Percentiles rank a stretch among this genome's conserved stretches.
Evolutionary conservation across 352 stramenopile species (phyloP).

Genomic region (Thraustochytrium sp.): DNA sequence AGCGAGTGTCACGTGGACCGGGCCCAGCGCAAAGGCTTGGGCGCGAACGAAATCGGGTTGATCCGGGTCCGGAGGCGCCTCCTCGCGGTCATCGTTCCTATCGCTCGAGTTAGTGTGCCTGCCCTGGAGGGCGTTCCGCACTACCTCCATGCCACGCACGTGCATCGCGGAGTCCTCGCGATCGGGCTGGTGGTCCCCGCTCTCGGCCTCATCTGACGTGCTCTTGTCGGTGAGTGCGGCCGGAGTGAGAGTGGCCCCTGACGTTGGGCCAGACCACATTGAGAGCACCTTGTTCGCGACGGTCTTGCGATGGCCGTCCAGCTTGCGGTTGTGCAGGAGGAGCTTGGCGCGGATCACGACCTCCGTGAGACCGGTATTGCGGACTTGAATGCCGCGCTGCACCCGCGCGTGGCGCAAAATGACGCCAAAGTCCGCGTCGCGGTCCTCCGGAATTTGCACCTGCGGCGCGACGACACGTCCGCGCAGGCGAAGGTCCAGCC

Average conservation of each 20-base stretch:
- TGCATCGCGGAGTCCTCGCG: neutral
- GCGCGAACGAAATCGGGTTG: neutral
- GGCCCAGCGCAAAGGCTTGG: neutral
- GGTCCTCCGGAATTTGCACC: neutral
- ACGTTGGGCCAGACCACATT: no score
- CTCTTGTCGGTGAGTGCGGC: no score
- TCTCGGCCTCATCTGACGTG: no score
- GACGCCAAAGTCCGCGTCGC: conserved; percentile 19
- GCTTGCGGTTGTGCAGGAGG: neutral
- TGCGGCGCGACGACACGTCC: neutral
- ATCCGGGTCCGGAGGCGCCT: neutral
- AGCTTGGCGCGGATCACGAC: neutral
- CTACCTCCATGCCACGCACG: neutral
- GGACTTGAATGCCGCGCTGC: neutral
- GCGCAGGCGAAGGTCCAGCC: neutral
- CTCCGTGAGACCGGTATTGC: neutral
- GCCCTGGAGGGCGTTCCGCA: no score
- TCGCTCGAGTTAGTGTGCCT: no score
- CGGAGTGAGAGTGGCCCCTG: no score
- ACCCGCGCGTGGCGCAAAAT: neutral
- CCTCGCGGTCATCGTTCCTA: neutral
- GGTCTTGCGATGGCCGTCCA: neutral
- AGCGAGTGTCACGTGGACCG: neutral
- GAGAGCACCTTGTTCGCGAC: neutral
- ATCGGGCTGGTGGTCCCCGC: neutral